A percentile compares a stretch with the other conserved stretches of the same genome.
Evolutionary conservation across 495 filamentous ascomycete species (phyloP).

Genomic region (Aspergillus asperescens): DNA sequence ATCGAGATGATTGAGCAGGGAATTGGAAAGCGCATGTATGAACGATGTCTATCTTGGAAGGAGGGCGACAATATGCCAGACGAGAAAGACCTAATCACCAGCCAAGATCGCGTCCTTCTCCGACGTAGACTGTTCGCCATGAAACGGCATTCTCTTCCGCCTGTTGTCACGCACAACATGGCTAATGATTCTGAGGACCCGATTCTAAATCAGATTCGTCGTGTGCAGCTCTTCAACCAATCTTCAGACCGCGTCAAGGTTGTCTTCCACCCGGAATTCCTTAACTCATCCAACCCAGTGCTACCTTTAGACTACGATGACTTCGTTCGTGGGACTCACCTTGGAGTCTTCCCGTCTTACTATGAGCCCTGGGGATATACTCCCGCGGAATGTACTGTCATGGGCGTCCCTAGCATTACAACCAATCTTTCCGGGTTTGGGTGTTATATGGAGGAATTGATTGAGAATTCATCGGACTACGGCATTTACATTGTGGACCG

Average conservation of each 20-base stretch:
- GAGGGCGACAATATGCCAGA: constrained; percentile 90
- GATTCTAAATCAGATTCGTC: constrained; percentile 91
- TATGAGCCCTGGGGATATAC: constrained; percentile 99
- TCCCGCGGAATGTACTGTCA: constrained; percentile 96
- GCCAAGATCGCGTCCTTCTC: constrained; percentile 87
- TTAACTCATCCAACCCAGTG: constrained; percentile 92
- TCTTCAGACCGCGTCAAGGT: constrained; percentile 93
- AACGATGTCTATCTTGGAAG: constrained; percentile 87
- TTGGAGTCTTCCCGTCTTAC: constrained; percentile 95
- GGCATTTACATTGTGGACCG: constrained; percentile 99
- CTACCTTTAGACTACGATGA: constrained; percentile 96
- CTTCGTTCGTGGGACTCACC: constrained; percentile 92
- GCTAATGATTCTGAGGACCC: constrained; percentile 88
- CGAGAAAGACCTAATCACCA: constrained; percentile 88
- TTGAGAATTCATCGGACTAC: constrained; percentile 96
- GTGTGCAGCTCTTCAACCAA: constrained; percentile 95
- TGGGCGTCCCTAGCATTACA: constrained; percentile 98
- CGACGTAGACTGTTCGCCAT: constrained; percentile 90
- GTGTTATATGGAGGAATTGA: constrained; percentile 99
- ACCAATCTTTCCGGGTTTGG: constrained; percentile 97
- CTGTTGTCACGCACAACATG: constrained; percentile 99
- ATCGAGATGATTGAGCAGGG: constrained; percentile 84
- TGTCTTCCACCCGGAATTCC: constrained; percentile 96
- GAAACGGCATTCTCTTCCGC: constrained; percentile 84
- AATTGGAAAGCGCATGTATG: constrained; percentile 90